phyloP scores from a whole-genome alignment of 2,329 filamentous ascomycete species.

The Xylariomycetidae sp. region DNA sequence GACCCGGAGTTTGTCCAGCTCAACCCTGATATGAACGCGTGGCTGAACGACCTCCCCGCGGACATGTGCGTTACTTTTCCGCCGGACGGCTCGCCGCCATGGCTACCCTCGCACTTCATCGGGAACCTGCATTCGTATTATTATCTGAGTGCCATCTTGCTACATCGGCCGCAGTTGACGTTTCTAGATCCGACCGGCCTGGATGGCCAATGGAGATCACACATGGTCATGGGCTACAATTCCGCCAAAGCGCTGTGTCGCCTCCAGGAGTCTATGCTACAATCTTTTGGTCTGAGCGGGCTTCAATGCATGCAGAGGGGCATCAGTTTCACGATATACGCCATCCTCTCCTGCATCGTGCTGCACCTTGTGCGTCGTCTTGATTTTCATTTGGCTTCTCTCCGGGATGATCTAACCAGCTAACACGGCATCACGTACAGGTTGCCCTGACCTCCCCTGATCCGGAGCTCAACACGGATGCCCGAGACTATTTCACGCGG shows the following conservation, averaged over 20 bases:
- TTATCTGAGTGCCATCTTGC: slow-evolving; percentile 77
- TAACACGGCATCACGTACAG: slow-evolving; percentile 39
- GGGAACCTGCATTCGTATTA: slow-evolving; percentile 90
- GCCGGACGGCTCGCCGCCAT: slow-evolving; percentile 72
- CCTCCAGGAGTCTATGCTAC: slow-evolving; percentile 77
- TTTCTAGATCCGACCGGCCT: slow-evolving; percentile 67
- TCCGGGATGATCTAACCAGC: no score
- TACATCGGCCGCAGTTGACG: slow-evolving; percentile 80
- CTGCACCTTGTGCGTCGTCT: slow-evolving; percentile 80
- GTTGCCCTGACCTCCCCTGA: slow-evolving; percentile 92
- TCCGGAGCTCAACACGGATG: slow-evolving; percentile 78
- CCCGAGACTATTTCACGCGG: slow-evolving; percentile 82
- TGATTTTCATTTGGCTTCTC: no score
- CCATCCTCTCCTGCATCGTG: slow-evolving; percentile 85
- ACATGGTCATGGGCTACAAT: slow-evolving; percentile 81
- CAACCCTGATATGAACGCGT: slow-evolving; percentile 71
- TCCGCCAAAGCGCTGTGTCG: slow-evolving; percentile 82
- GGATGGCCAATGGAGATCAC: slow-evolving; percentile 77
- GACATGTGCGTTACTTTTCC: slow-evolving; percentile 78
- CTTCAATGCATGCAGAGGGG: slow-evolving; percentile 89
- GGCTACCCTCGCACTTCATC: slow-evolving; percentile 80
- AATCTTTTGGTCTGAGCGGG: slow-evolving; percentile 72
- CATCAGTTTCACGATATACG: slow-evolving; percentile 94
- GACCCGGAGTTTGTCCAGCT: slow-evolving; percentile 79
- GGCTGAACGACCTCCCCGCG: slow-evolving; percentile 70